Evolutionary conservation across 176 grass and related monocot genomes (phyloP), one percentile per base, ranked within the genome.

Genomic region (Oryza glumipatula): DNA sequence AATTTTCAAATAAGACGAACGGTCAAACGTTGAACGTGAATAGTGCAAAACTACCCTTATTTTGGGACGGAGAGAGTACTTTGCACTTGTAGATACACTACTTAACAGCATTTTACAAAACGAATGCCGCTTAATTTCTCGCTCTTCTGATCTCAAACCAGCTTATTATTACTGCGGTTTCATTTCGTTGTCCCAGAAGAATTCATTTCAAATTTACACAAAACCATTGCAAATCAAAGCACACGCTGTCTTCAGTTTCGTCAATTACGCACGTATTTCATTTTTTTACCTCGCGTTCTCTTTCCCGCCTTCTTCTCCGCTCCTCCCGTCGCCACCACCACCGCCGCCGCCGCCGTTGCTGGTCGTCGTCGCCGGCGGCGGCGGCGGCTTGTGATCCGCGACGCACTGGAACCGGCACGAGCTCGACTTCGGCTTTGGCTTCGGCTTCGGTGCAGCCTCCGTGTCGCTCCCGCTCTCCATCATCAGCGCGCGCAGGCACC

Each of bases 401-500:
- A 85, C 85, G 24, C 96, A 94, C 74, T 84, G 90, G 78, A 90
- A 92, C 51, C 89, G 82, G 68, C 96, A 98, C 38, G 91, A 73
- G 33, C 78, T 47, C 14, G 87, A 84, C 70, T n/a, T 98, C 35
- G 44, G 79, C 38, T 39, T 39, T 39, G 89, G 86, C 70, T n/a
- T 87, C 14, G 89, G 87, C 65, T 83, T 95, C 35, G 44, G 79
- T 28, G 73, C 49, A 10, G 78, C 65, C 78, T 88, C 91, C 28
- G 80, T 77, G 54, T 96, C 89, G 35, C 88, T 96, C 13, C 84
- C 91, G 46, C 76, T 91, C 81, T 98, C 93, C 89, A 98, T 92
- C 80, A 95, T 88, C 73, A 98, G 82, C 58, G 91, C 72, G 52
- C 91, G 89, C 11, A 98, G 96, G 85, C 96, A 98, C 43, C 89